phyloP scores from a whole-genome alignment of 2,329 filamentous ascomycete genomes.

The Paecilomyces sp. region DNA sequence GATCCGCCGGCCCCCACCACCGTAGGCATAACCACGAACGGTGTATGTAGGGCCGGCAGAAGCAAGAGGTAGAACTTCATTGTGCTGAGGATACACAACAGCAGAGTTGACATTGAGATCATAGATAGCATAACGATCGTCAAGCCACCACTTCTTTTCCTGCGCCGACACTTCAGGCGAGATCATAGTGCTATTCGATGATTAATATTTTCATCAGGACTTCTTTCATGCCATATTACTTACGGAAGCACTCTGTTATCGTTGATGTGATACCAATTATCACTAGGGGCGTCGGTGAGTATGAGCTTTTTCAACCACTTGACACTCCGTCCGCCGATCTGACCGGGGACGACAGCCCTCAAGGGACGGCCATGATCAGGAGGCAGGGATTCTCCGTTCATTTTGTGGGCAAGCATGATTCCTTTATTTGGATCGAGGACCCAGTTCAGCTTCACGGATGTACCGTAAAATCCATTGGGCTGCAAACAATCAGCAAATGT shows the following conservation, averaged over 20 bases:
- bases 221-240: conserved; percentile 12
- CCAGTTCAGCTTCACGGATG: conserved; percentile 82
- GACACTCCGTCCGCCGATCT: conserved; percentile 86
- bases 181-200: conserved; percentile 57
- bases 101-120: conserved; percentile 85
- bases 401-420: conserved; percentile 80
- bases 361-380: conserved; percentile 85
- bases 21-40: conserved; percentile 77
- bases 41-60: conserved; percentile 51
- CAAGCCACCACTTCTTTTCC: conserved; percentile 71
- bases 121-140: conserved; percentile 89
- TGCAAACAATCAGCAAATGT: conserved; percentile 20
- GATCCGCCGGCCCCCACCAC: conserved; percentile 76
- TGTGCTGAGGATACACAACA: conserved; percentile 70
- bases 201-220: not conserved
- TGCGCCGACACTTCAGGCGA: conserved; percentile 72
- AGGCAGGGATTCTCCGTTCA: conserved; percentile 76
- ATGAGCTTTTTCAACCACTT: conserved; percentile 86
- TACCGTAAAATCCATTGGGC: conserved; percentile 85
- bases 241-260: conserved; percentile 80
- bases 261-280: conserved; percentile 94
- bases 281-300: conserved; percentile 69
- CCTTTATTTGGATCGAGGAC: conserved; percentile 74
- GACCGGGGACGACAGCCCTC: conserved; percentile 75
- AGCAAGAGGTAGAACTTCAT: conserved; percentile 55